Conservation (phyloP, 2,329 filamentous ascomycete genomes). For the Hypoxylon sp. region DNA sequence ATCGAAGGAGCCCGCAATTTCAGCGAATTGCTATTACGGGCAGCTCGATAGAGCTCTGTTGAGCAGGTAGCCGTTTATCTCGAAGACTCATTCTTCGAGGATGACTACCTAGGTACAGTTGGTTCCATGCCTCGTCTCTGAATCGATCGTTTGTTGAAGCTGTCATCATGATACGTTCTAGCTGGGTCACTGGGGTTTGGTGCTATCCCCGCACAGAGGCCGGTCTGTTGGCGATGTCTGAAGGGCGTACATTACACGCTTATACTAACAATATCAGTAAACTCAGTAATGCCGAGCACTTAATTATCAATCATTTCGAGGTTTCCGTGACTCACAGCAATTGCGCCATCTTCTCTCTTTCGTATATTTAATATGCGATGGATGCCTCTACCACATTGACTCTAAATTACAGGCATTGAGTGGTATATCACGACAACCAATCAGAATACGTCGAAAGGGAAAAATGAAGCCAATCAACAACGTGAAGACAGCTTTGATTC, state of each 20-base stretch:
- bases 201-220: neutral
- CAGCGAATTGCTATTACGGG: slow-evolving; percentile 22
- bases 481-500: slow-evolving; percentile 59
- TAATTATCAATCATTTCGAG: neutral
- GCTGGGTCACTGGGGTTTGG: neutral
- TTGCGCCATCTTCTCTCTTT: slow-evolving; percentile 1
- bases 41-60: slow-evolving; percentile 6
- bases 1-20: slow-evolving; percentile 19
- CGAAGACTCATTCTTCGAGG: neutral
- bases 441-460: neutral
- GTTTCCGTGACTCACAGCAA: slow-evolving; percentile 15
- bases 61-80: neutral
- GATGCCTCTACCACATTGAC: neutral
- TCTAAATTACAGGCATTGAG: neutral
- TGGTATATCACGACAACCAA: neutral
- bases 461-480: slow-evolving; percentile 42
- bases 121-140: neutral
- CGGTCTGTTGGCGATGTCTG: neutral
- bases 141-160: slow-evolving; percentile 2
- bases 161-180: neutral
- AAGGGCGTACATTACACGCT: slow-evolving; percentile 5
- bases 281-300: neutral
- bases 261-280: neutral
- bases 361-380: neutral
- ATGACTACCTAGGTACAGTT: neutral